Evolutionary conservation across 2,329 filamentous ascomycete species (phyloP), one percentile per base, ranked within the genome.

Genomic region (Trichophyton schoenleinii): DNA sequence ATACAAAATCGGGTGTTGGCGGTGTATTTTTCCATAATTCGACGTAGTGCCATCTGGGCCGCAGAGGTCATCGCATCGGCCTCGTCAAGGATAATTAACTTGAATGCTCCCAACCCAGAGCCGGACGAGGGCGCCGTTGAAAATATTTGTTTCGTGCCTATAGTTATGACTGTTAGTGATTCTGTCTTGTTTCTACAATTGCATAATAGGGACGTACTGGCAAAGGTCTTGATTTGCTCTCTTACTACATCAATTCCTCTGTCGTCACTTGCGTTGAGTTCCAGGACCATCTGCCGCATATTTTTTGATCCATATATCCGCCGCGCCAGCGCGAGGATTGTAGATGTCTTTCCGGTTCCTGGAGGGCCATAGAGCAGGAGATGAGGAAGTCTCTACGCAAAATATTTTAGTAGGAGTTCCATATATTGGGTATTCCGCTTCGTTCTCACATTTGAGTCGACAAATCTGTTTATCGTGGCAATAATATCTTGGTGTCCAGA

Each of bases 41-140:
- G 81, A 64, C 94, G 84, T 61, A 99, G 79, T 0, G 94, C 94
- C 92, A 99, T 99, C 75, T 99, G 94, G 4, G 94, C 94, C 0
- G 92, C 95, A 60, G 89, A 88, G n/a, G 94, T 99, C 94, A 99
- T 99, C 60, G 94, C 94, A 73, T 99, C 94, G n/a, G 94, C 94
- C 78, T 99, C 94, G 74, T 99, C 94, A 3, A 99, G 83, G 61
- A 99, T 89, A 71, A 99, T 97, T 67, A 99, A 84, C 78, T 99
- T 99, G 80, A 88, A 99, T 2, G 83, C 83, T 0, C 88, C 89
- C 28, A 92, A 75, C 11, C 74, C 72, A 36, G 81, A 76, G 48
- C 74, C 70, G 20, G 69, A 62, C 49, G 73, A 76, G 1, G 81
- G 77, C 6, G 79, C 79, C 48, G 82, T 79, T n/a, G 83, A 84